Conservation (phyloP, 2,329 filamentous ascomycete genomes). For the Orbilia quercus region DNA sequence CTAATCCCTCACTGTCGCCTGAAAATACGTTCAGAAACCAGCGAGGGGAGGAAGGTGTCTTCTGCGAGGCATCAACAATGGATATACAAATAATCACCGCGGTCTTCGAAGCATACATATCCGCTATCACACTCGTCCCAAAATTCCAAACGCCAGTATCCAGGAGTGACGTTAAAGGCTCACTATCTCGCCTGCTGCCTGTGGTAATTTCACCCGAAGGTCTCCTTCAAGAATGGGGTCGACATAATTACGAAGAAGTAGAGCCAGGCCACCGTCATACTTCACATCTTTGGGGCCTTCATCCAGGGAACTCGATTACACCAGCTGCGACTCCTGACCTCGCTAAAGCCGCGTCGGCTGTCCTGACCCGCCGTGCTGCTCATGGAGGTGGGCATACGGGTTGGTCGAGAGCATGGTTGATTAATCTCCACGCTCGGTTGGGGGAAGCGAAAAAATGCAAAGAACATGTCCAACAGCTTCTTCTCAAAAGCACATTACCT, state of each 20-base stretch:
- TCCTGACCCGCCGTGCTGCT: constrained; percentile 61
- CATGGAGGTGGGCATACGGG: constrained; percentile 67
- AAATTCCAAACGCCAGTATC: neutral
- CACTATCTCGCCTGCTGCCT: constrained; percentile 50
- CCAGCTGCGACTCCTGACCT: constrained; percentile 58
- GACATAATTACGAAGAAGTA: constrained; percentile 62
- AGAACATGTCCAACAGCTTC: constrained; percentile 63
- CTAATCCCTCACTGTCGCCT: constrained; percentile 63
- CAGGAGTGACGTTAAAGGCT: constrained; percentile 52
- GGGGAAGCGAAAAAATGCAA: constrained; percentile 63
- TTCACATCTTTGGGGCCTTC: constrained; percentile 67
- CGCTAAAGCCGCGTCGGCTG: constrained; percentile 60
- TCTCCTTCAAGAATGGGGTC: constrained; percentile 61
- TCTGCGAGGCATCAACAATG: constrained; percentile 66
- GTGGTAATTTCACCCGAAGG: constrained; percentile 59
- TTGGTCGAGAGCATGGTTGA: constrained; percentile 68
- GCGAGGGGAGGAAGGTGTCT: constrained; percentile 60
- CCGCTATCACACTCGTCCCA: constrained; percentile 35
- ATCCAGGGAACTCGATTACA: constrained; percentile 65
- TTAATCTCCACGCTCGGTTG: constrained; percentile 67
- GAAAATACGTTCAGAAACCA: constrained; percentile 62
- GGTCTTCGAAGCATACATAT: constrained; percentile 62
- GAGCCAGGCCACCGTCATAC: constrained; percentile 68
- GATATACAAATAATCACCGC: constrained; percentile 65
- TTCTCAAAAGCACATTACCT: constrained; percentile 64